These are phyloP conservation scores for Puccinia hordei DNA, from an alignment of 1,284 basidiomycete species.

Conservation along the genomic window DNA sequence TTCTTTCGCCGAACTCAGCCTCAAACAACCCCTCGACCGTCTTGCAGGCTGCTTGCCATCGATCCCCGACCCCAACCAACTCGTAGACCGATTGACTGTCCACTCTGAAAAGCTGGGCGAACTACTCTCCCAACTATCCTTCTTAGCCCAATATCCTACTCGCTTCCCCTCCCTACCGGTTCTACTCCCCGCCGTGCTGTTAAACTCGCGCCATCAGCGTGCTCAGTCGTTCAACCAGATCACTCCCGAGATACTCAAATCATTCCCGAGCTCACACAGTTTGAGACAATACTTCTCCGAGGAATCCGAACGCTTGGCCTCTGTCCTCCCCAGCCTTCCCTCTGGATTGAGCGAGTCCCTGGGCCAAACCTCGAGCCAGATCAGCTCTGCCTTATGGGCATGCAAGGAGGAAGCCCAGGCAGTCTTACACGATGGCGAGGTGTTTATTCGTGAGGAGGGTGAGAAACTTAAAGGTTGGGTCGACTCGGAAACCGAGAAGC, in stretches of 20 bases:
- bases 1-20: not conserved
- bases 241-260: not conserved
- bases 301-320: constrained; percentile 40
- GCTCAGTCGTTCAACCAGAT: not conserved
- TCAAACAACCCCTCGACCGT: constrained; percentile 6
- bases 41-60: not conserved
- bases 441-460: constrained; percentile 50
- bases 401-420: constrained; percentile 42
- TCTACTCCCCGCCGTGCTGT: not conserved
- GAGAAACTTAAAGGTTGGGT: constrained; percentile 52
- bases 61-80: constrained; percentile 27
- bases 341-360: not conserved
- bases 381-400: constrained; percentile 13
- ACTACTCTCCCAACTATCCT: constrained; percentile 22
- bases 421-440: constrained; percentile 41
- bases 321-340: constrained; percentile 19
- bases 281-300: constrained; percentile 33
- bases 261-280: constrained; percentile 1
- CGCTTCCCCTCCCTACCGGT: not conserved
- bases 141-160: constrained; percentile 16
- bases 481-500: constrained; percentile 52
- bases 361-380: constrained; percentile 21
- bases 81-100: not conserved
- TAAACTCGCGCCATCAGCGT: not conserved
- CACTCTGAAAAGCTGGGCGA: constrained; percentile 27